Evolutionary conservation across 2,329 filamentous ascomycete genomes (phyloP), one percentile per base, ranked within the genome.

Genomic region (Pseudocercospora macadamiae): DNA sequence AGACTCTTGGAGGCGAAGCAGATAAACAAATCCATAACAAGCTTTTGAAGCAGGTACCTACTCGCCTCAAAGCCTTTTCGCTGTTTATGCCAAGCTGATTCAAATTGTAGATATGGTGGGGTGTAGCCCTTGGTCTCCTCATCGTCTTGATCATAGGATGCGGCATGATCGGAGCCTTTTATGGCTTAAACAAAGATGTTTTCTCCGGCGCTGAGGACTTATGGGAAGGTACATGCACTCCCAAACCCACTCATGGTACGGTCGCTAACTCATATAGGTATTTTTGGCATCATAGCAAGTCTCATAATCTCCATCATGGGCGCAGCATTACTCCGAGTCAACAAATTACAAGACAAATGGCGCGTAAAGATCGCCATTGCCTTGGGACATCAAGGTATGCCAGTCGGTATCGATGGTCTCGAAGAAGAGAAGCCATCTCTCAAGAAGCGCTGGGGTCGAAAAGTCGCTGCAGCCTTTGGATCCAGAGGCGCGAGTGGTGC

Each of bases 321-420:
- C 26, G 87, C 86, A 26, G 90, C 89, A 3, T 83, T 96, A 25
- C 83, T 96, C 4, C 87, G 91, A 25, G 83, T 96, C 57, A 89
- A 86, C 61, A 95, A 93, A 75, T 83, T 93, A 74, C 89, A 92
- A 72, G 86, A 89, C 61, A 95, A 95, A 76, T 96, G 91, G 91
- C 84, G 86, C 12, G 78, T 88, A 67, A 95, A 93, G 83, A 84
- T 96, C 21, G 84, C 87, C 16, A 12, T 14, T 14, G 32, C 32
- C 32, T 16, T 36, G 12, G n/a, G n/a, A n/a, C n/a, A n/a, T n/a
- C n/a, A n/a, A n/a, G n/a, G n/a, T n/a, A n/a, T n/a, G n/a, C n/a
- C n/a, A n/a, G n/a, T n/a, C n/a, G n/a, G n/a, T n/a, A n/a, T n/a
- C n/a, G n/a, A n/a, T n/a, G n/a, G n/a, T n/a, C n/a, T n/a, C n/a